phyloP scores from a whole-genome alignment of 257 asterid species.

The Mentha longifolia region DNA sequence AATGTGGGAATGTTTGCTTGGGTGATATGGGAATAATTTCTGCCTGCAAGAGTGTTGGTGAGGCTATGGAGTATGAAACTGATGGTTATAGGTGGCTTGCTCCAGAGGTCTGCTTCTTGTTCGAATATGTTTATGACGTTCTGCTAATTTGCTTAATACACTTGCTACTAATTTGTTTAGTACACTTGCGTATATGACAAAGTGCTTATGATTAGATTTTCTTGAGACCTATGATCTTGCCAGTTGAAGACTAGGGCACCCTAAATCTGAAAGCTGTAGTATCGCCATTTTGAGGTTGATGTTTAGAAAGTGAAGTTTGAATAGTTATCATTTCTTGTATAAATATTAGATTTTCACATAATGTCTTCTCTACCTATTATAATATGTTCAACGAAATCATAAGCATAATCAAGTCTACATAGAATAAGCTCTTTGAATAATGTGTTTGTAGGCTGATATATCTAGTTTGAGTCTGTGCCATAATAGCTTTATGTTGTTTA shows the following conservation, averaged over 20 bases:
- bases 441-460: slow-evolving; percentile 18
- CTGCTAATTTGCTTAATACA: not conserved
- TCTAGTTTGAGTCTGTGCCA: slow-evolving; percentile 17
- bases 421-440: slow-evolving; percentile 11
- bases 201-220: slow-evolving; percentile 1
- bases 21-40: slow-evolving; percentile 94
- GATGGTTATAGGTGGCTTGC: slow-evolving; percentile 99
- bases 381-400: slow-evolving; percentile 22
- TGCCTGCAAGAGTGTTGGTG: slow-evolving; percentile 85
- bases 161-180: too few species aligned
- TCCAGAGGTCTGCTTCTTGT: slow-evolving; percentile 79
- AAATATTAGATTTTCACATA: slow-evolving; percentile 5
- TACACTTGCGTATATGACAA: slow-evolving; percentile 5
- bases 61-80: slow-evolving; percentile 96
- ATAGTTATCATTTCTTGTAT: slow-evolving; percentile 16
- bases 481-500: slow-evolving; percentile 25
- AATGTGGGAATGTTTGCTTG: slow-evolving; percentile 85
- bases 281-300: not conserved
- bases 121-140: not conserved
- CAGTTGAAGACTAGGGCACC: slow-evolving; percentile 19
- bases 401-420: slow-evolving; percentile 19
- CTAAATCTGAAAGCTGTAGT: not conserved
- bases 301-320: not conserved
- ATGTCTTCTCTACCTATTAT: slow-evolving; percentile 12
- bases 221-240: slow-evolving; percentile 7